phyloP scores from a whole-genome alignment of 164 flowering plant species.

The Cinnamomum chago region DNA sequence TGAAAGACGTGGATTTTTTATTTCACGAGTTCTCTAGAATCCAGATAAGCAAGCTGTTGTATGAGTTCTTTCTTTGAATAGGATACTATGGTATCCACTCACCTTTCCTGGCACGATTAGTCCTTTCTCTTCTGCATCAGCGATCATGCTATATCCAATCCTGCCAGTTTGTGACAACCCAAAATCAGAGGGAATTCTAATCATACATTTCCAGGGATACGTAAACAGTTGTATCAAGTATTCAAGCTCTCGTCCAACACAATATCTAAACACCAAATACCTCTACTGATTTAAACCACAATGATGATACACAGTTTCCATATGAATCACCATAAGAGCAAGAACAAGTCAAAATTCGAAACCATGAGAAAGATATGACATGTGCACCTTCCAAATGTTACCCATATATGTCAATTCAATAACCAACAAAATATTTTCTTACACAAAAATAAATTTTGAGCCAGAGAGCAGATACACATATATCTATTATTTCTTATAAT shows the following conservation, averaged over 20 bases:
- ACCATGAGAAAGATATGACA: too few species aligned
- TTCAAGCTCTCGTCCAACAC: background rate
- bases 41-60: background rate
- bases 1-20: too few species aligned
- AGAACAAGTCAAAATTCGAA: too few species aligned
- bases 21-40: background rate
- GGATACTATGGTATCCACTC: constrained; percentile 8
- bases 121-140: constrained; percentile 86
- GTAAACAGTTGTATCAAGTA: too few species aligned
- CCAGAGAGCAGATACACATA: background rate
- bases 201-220: background rate
- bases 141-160: constrained; percentile 85
- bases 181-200: background rate
- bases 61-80: background rate
- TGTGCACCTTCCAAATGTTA: too few species aligned
- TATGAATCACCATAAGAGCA: background rate
- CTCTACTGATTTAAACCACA: background rate
- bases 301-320: background rate
- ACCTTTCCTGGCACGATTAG: constrained; percentile 81
- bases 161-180: constrained; percentile 27
- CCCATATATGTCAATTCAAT: too few species aligned
- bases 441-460: background rate
- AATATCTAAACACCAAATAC: background rate
- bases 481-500: background rate
- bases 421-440: background rate